Evolutionary conservation across 2,329 filamentous ascomycete genomes (phyloP).

Genomic region (Dactylellina drechsleri): DNA sequence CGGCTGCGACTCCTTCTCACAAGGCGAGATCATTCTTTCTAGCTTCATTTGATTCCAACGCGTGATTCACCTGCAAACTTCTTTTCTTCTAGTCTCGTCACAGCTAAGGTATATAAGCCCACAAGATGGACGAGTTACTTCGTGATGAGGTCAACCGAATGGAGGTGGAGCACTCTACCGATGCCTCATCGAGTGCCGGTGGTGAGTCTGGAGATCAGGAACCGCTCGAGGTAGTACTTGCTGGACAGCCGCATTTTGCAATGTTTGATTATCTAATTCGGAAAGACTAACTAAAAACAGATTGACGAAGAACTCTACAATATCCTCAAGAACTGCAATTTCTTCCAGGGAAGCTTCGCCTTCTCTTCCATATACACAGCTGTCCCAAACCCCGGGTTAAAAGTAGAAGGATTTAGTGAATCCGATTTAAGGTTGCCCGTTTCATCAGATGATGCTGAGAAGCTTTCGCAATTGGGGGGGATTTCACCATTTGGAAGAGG

Average conservation of each 20-base stretch:
- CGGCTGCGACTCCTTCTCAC: no score
- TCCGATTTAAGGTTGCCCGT: conserved; percentile 28
- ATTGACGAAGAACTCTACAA: conserved; percentile 26
- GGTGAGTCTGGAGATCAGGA: background rate
- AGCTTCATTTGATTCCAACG: no score
- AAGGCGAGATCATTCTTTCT: no score
- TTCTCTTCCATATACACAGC: conserved; percentile 35
- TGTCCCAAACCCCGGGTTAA: conserved; percentile 37
- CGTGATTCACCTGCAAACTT: no score
- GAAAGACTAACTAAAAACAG: conserved; percentile 9
- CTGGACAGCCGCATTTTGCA: background rate
- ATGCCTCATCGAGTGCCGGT: no score
- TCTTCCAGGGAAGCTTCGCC: conserved; percentile 40
- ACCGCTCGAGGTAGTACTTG: background rate
- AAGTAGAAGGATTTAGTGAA: conserved; percentile 28
- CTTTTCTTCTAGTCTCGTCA: no score
- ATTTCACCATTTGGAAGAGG: conserved; percentile 42
- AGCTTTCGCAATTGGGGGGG: conserved; percentile 15
- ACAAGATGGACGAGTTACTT: no score
- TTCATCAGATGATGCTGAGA: conserved; percentile 28
- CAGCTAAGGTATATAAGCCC: no score
- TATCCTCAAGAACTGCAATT: conserved; percentile 2
- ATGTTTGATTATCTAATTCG: no score
- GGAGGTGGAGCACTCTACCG: no score
- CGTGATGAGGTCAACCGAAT: no score